Evolutionary conservation across 306 rosid species (phyloP).

Genomic region (Fagus crenata): DNA sequence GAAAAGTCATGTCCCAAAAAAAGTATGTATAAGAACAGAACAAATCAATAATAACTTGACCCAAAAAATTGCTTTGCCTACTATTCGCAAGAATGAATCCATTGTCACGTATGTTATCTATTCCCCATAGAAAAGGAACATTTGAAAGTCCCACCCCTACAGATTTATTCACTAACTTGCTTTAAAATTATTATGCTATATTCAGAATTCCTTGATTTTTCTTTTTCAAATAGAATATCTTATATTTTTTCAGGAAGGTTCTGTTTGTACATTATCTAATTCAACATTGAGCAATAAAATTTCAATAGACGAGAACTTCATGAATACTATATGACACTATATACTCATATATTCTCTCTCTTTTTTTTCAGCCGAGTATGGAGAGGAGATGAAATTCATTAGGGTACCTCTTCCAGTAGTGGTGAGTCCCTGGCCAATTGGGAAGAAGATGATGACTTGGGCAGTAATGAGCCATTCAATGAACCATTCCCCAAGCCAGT

Average conservation of each 20-base stretch:
- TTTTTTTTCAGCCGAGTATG: background rate
- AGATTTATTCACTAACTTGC: background rate
- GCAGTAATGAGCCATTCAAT: constrained; percentile 71
- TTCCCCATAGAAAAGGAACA: background rate
- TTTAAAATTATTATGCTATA: background rate
- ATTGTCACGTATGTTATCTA: background rate
- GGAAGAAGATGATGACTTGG: constrained; percentile 76
- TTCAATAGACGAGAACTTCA: background rate
- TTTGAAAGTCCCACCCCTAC: background rate
- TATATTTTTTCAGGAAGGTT: background rate
- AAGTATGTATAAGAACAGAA: background rate
- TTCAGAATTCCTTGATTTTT: background rate
- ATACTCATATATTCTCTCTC: constrained; percentile 1
- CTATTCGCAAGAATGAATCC: background rate
- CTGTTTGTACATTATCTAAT: background rate
- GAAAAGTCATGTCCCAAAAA: background rate
- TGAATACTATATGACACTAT: background rate
- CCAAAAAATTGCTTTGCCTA: too few relatives aligned
- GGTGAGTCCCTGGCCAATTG: constrained; percentile 81
- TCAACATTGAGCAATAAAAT: background rate
- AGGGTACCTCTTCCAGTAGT: constrained; percentile 76
- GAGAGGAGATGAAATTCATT: constrained; percentile 19
- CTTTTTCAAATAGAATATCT: background rate
- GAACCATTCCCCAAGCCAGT: constrained; percentile 76
- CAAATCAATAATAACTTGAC: background rate